Percentiles rank a stretch among this genome's conserved stretches.
Evolutionary conservation across 805 yeast species (phyloP).

Genomic region (Lachancea meyersii): DNA sequence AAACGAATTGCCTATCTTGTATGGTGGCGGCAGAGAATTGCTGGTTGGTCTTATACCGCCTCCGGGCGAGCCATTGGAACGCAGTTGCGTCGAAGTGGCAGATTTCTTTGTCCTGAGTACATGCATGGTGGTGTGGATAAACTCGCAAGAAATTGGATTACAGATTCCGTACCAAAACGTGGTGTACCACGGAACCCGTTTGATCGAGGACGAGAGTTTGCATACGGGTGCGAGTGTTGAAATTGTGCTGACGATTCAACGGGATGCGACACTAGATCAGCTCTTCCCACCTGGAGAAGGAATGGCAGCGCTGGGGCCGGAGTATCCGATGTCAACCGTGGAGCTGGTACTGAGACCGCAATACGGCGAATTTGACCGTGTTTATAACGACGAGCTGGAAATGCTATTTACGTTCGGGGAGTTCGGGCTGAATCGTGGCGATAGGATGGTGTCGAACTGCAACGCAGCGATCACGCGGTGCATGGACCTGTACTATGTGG

Average conservation of each 20-base stretch:
- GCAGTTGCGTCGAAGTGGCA: slow-evolving; percentile 14
- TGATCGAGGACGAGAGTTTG: slow-evolving; percentile 4
- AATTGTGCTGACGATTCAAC: slow-evolving; percentile 24
- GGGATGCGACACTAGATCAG: slow-evolving; percentile 21
- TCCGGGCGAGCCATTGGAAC: slow-evolving; percentile 8
- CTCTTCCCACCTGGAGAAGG: slow-evolving; percentile 17
- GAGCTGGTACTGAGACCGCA: slow-evolving; percentile 36
- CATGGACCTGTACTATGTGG: slow-evolving; percentile 23
- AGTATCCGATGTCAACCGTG: slow-evolving; percentile 19
- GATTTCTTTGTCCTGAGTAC: slow-evolving; percentile 37
- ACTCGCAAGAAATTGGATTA: slow-evolving; percentile 31
- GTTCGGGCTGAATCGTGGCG: slow-evolving; percentile 39
- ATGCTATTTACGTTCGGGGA: slow-evolving; percentile 33
- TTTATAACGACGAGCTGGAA: slow-evolving; percentile 32
- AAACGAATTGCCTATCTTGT: slow-evolving; percentile 30
- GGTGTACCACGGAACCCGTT: slow-evolving; percentile 29
- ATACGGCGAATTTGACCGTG: slow-evolving; percentile 33
- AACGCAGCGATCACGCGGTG: slow-evolving; percentile 36
- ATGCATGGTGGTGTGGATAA: slow-evolving; percentile 37
- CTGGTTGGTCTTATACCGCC: slow-evolving; percentile 16
- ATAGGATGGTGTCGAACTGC: slow-evolving; percentile 34
- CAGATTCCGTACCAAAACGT: slow-evolving; percentile 33
- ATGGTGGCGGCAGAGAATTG: slow-evolving; percentile 40
- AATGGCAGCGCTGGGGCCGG: neutral
- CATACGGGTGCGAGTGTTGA: slow-evolving; percentile 25